A percentile compares a stretch with the other conserved stretches of the same genome.
Conservation (phyloP, 2,329 filamentous ascomycete genomes). For the Diaporthe longicolla region DNA sequence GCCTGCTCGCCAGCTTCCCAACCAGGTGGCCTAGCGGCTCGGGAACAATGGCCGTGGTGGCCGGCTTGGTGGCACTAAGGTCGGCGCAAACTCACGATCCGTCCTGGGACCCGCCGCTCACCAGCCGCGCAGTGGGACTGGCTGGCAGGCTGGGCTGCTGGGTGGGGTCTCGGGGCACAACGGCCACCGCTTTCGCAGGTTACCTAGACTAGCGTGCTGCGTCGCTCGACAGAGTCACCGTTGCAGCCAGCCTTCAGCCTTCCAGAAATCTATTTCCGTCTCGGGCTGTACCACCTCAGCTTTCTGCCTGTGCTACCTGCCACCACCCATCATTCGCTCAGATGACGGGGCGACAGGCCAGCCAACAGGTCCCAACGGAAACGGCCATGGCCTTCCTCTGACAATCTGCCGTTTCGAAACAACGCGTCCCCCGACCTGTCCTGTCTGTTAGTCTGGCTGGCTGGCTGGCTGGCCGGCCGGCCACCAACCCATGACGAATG, state of each 20-base stretch:
- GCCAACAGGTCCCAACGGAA: too few species aligned
- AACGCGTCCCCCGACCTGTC: neutral
- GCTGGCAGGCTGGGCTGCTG: too few species aligned
- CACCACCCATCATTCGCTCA: neutral
- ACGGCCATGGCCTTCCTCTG: neutral
- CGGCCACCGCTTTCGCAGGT: neutral
- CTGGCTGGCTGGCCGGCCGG: neutral
- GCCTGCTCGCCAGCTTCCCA: too few species aligned
- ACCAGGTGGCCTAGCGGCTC: neutral
- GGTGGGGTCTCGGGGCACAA: slow-evolving; percentile 10
- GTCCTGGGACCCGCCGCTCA: neutral
- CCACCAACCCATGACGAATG: neutral
- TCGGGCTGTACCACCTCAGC: slow-evolving; percentile 27
- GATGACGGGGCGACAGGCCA: too few species aligned
- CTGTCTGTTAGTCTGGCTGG: neutral
- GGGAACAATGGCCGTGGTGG: slow-evolving; percentile 23
- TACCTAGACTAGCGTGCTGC: too few species aligned
- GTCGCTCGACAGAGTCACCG: neutral
- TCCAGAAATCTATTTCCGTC: slow-evolving; percentile 26
- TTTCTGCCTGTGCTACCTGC: slow-evolving; percentile 13
- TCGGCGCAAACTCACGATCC: slow-evolving; percentile 14
- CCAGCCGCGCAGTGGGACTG: neutral
- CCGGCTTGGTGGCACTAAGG: slow-evolving; percentile 20
- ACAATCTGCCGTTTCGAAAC: slow-evolving; percentile 18
- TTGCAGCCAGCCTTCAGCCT: slow-evolving; percentile 19